Percentiles rank a stretch among this genome's conserved stretches.
phyloP scores from a whole-genome alignment of 441 rosid genomes.

The Adansonia gregorii region DNA sequence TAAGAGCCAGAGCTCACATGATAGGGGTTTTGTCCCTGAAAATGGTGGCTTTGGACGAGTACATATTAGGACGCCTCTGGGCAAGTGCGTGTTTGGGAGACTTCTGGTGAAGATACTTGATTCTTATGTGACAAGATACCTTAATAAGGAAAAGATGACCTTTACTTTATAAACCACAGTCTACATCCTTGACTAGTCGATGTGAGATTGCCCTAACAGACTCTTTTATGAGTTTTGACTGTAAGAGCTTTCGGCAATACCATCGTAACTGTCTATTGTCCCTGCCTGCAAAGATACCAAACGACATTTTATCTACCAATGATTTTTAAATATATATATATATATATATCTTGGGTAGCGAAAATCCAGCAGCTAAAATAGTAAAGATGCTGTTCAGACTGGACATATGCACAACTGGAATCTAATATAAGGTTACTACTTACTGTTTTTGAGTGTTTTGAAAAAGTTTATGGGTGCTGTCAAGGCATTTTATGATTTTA shows the following conservation, averaged over 20 bases:
- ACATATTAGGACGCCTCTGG: too few species aligned
- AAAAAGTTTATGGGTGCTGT: neutral
- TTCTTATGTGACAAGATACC: too few species aligned
- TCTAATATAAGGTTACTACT: neutral
- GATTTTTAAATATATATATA: neutral
- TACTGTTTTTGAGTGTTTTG: neutral
- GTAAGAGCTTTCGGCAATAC: constrained; percentile 62
- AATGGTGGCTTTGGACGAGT: too few species aligned
- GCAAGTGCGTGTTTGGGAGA: too few species aligned
- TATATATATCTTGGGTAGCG: neutral
- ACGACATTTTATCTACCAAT: constrained; percentile 23
- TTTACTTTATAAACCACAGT: too few species aligned
- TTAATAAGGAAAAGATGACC: too few species aligned
- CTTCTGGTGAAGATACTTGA: too few species aligned
- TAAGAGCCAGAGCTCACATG: too few species aligned
- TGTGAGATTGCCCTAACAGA: neutral
- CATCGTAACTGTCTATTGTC: constrained; percentile 66
- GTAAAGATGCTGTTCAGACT: neutral
- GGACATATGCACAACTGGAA: neutral
- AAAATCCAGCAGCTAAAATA: constrained; percentile 15
- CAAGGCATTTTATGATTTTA: neutral
- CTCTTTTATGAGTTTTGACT: constrained; percentile 52
- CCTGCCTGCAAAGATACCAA: constrained; percentile 49
- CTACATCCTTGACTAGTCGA: too few species aligned
- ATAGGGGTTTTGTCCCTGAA: too few species aligned